Percentiles rank a stretch among this genome's conserved stretches.
Conservation (phyloP, 208 protist species). For the Naegleria lovaniensis region DNA sequence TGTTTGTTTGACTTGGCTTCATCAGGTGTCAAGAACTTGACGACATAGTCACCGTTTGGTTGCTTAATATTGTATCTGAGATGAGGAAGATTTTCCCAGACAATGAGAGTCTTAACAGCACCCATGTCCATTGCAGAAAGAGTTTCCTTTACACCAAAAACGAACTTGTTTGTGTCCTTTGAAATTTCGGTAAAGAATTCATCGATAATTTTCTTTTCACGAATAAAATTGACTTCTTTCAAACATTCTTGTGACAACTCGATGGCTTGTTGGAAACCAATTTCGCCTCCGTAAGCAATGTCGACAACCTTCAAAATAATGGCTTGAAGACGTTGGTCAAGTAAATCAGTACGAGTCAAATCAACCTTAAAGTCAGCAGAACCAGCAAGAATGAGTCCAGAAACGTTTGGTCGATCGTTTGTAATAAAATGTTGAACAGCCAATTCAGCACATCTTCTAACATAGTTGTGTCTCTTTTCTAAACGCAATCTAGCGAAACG, state of each 20-base stretch:
- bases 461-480: slow-evolving; percentile 99
- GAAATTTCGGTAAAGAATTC: slow-evolving; percentile 97
- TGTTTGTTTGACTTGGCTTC: slow-evolving; percentile 44
- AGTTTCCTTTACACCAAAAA: slow-evolving; percentile 96
- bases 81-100: slow-evolving; percentile 93
- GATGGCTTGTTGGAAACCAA: slow-evolving; percentile 99
- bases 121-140: slow-evolving; percentile 92
- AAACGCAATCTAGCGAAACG: slow-evolving; percentile 99
- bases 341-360: slow-evolving; percentile 88
- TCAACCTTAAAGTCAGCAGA: slow-evolving; percentile 99
- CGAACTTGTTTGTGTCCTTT: slow-evolving; percentile 95
- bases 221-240: slow-evolving; percentile 95
- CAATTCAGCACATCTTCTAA: slow-evolving; percentile 96
- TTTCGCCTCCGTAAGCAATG: slow-evolving; percentile 98
- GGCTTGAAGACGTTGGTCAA: slow-evolving; percentile 92
- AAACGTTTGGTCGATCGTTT: slow-evolving; percentile 94
- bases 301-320: slow-evolving; percentile 98
- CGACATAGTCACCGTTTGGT: slow-evolving; percentile 49
- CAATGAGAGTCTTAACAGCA: slow-evolving; percentile 95
- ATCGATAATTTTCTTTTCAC: slow-evolving; percentile 98
- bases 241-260: slow-evolving; percentile 91
- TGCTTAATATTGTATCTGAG: slow-evolving; percentile 78
- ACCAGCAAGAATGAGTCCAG: slow-evolving; percentile 97
- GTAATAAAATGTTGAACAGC: slow-evolving; percentile 95
- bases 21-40: slow-evolving; percentile 61